phyloP scores from a whole-genome alignment of 768 basidiomycete genomes.

The Roridomyces roridus region DNA sequence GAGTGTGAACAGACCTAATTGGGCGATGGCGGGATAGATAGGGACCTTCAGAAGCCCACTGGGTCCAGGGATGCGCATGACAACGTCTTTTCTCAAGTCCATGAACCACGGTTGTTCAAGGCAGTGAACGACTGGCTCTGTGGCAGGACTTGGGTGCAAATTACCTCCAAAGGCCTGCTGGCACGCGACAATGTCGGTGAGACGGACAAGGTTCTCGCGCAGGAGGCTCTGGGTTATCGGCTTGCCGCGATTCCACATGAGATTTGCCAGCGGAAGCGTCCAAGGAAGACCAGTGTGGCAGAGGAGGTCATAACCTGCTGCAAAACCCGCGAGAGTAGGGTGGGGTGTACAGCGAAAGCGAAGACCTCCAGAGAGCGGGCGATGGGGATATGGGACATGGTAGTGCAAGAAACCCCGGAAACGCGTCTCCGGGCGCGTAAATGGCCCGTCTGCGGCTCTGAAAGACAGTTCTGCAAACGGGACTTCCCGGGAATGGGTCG shows the following conservation, averaged over 20 bases:
- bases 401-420: slow-evolving; percentile 8
- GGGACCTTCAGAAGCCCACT: neutral
- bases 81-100: neutral
- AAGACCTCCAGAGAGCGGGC: slow-evolving; percentile 8
- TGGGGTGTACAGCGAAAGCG: slow-evolving; percentile 7
- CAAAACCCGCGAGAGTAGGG: neutral
- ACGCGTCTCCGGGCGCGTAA: slow-evolving; percentile 2
- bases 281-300: neutral
- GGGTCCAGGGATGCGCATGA: neutral
- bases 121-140: slow-evolving; percentile 1
- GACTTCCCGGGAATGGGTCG: neutral
- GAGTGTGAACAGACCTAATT: neutral
- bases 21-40: slow-evolving; percentile 1
- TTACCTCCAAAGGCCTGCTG: neutral
- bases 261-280: neutral
- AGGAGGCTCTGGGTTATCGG: slow-evolving; percentile 1
- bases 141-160: neutral
- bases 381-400: neutral
- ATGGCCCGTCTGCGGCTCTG: slow-evolving; percentile 2
- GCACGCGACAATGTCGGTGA: slow-evolving; percentile 1
- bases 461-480: neutral
- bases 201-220: slow-evolving; percentile 5
- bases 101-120: neutral
- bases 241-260: neutral
- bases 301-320: neutral